These are phyloP conservation scores for Turritis glabra DNA, from an alignment of 345 rosid genomes.

Conservation along the genomic window DNA sequence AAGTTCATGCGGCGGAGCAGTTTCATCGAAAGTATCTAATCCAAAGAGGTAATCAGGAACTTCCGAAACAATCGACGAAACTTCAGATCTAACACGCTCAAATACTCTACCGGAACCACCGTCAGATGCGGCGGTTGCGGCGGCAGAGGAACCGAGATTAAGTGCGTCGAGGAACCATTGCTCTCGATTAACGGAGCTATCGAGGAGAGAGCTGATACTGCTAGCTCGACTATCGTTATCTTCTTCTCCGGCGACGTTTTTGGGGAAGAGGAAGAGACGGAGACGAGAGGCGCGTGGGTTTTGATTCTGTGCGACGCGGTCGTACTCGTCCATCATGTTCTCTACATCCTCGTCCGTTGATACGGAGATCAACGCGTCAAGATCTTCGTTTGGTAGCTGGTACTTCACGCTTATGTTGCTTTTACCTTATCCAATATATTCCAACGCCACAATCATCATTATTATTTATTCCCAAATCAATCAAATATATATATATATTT, in stretches of 20 bases:
- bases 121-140: slow-evolving; percentile 17
- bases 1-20: slow-evolving; percentile 42
- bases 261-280: slow-evolving; percentile 72
- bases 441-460: slow-evolving; percentile 3
- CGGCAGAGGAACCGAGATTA: slow-evolving; percentile 51
- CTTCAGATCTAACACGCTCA: slow-evolving; percentile 82
- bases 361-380: slow-evolving; percentile 90
- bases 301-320: slow-evolving; percentile 66
- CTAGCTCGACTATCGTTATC: slow-evolving; percentile 66
- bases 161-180: slow-evolving; percentile 93
- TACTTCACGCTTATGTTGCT: slow-evolving; percentile 74
- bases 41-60: slow-evolving; percentile 93
- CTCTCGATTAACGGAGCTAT: slow-evolving; percentile 78
- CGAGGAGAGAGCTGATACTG: slow-evolving; percentile 85
- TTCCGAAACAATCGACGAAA: slow-evolving; percentile 82
- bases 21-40: slow-evolving; percentile 71
- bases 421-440: slow-evolving; percentile 48
- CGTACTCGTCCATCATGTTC: slow-evolving; percentile 98
- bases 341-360: slow-evolving; percentile 93
- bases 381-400: slow-evolving; percentile 96
- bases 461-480: neutral
- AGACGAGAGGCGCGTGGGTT: slow-evolving; percentile 80
- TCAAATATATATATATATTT: neutral
- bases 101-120: slow-evolving; percentile 44
- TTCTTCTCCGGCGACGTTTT: slow-evolving; percentile 44